Evolutionary conservation across 23 red algal species (phyloP).

Genomic region (Chondrus crispus): DNA sequence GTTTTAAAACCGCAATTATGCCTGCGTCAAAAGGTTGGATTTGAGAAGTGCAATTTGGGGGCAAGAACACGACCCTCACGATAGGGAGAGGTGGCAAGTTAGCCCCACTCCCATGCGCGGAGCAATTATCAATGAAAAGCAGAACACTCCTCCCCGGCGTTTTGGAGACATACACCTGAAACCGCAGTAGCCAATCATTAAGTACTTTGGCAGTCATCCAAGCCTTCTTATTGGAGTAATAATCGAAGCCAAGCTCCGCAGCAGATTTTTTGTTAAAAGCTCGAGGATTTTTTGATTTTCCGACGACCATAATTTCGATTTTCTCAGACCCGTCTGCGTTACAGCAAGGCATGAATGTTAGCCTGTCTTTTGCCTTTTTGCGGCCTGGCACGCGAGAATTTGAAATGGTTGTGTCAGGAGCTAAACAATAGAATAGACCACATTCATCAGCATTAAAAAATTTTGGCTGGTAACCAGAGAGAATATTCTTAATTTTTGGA

Average conservation of each 20-base stretch:
- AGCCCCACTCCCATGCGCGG: constrained; percentile 14
- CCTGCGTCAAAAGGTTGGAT: constrained; percentile 23
- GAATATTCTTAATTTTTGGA: no score
- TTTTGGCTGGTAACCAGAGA: no score
- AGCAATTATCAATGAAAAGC: constrained; percentile 12
- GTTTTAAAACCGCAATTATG: background rate
- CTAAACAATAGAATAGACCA: constrained; percentile 23
- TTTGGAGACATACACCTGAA: background rate
- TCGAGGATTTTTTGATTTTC: background rate
- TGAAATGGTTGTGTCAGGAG: background rate
- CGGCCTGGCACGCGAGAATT: background rate
- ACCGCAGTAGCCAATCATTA: constrained; percentile 14
- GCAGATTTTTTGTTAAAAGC: background rate
- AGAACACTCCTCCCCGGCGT: constrained; percentile 9
- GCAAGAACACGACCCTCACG: constrained; percentile 20
- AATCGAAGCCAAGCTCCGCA: constrained; percentile 1
- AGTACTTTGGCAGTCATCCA: constrained; percentile 40
- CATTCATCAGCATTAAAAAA: constrained; percentile 30
- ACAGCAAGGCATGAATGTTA: constrained; percentile 10
- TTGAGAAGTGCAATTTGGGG: background rate
- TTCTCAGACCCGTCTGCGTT: constrained; percentile 33
- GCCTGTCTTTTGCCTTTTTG: background rate
- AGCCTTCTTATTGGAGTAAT: constrained; percentile 5
- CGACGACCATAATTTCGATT: background rate
- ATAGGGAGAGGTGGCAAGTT: constrained; percentile 2